Base-by-base conservation (phyloP, 148 eudicot genomes). In the Rhododendron williamsianum region DNA sequence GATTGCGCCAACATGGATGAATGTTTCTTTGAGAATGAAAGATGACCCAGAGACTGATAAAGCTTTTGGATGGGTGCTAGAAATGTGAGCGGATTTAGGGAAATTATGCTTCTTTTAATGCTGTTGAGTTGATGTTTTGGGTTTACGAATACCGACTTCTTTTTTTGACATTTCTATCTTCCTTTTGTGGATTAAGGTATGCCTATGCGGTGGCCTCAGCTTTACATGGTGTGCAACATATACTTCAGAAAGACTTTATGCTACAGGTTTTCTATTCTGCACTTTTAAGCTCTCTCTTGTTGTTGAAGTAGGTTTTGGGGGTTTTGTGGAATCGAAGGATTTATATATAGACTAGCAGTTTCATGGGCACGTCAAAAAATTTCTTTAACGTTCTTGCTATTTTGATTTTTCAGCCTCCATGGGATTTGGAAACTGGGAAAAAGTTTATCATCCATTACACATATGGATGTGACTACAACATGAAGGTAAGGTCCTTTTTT, bases 191-290 rank as follows among this genome's bases (percentile, higher is more conserved):
- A 84, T 48, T 13, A 82, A 97, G 99, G 99, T 97, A 97, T 92
- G 99, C 94, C 43, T 97, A 97, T 90, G 99, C 99, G 41, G 91
- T 95, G 88, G 99, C 99, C 63, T 95, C 99, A 80, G 99, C 99
- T 85, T 91, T 97, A 88, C 98, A 97, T 80, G 98, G 95, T 82
- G 98, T 97, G 86, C 91, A 91, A 71, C 98, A 97, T 87, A 91
- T 91, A 89, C 98, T 95, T 82, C 93, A 93, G 52, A 93, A 94
- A 85, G 98, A 97, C 86, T 97, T 97, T 84, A 97, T 97, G 99
- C 92, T 97, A 84, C 99, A 97, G 98, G 99, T 97, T 67, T 82
- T 76, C 25, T 41, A 23, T 38, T 38, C 81, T 84, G 43, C 23
- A 36, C 33, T 12, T 3, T 73, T 54, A 76, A 27, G n/a, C 38